Conservation (phyloP, 192 early-diverging fungal genomes). For the Gamsiella multidivaricata region DNA sequence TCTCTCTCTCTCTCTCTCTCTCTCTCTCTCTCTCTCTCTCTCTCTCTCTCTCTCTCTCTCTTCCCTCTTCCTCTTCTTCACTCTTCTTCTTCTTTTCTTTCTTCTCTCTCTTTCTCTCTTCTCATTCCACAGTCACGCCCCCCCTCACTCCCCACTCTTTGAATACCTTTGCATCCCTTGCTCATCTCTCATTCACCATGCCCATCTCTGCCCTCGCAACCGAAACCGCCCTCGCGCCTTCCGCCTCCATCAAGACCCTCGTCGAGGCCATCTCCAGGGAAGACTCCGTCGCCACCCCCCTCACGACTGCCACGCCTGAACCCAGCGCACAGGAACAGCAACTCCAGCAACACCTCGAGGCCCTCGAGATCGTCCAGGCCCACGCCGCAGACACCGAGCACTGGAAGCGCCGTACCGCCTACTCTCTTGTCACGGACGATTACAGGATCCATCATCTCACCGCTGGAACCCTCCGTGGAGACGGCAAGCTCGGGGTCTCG, state of each 20-base stretch:
- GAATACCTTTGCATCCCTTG: not conserved
- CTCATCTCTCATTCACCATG: slow-evolving; percentile 7
- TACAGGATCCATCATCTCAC: slow-evolving; percentile 51
- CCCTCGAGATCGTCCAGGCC: slow-evolving; percentile 18
- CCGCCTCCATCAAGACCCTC: slow-evolving; percentile 16
- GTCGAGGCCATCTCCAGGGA: not conserved
- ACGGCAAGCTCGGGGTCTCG: slow-evolving; percentile 61
- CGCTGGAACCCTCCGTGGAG: slow-evolving; percentile 63
- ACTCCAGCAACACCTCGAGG: slow-evolving; percentile 28
- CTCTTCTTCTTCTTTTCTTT: slow-evolving; percentile 1
- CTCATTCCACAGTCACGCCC: not conserved
- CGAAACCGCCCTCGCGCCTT: not conserved
- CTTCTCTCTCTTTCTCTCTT: not conserved
- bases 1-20: too few species aligned
- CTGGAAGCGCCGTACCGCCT: slow-evolving; percentile 43
- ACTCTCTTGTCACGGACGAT: slow-evolving; percentile 40
- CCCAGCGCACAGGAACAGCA: not conserved
- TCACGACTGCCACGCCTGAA: not conserved
- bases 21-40: too few species aligned
- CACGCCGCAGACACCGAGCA: slow-evolving; percentile 4
- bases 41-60: too few species aligned
- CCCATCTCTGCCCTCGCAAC: slow-evolving; percentile 18
- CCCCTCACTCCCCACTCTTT: not conserved
- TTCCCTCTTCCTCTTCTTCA: slow-evolving; percentile 1
- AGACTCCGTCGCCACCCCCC: not conserved